A percentile compares a stretch with the other conserved stretches of the same genome.
Conservation (phyloP, 768 basidiomycete genomes). For the Suillus cothurnatus region DNA sequence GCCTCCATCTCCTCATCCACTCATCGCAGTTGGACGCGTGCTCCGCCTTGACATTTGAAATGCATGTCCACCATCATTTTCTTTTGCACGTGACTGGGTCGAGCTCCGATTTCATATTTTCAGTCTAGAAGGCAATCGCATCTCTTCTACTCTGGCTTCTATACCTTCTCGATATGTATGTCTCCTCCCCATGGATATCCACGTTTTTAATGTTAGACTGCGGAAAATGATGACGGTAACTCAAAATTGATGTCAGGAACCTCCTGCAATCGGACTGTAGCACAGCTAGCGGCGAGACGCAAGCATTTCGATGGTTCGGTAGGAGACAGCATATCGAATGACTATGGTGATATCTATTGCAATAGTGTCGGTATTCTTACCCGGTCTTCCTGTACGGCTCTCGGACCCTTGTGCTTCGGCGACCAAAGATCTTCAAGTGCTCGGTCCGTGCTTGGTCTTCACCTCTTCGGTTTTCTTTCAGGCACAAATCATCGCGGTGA, state of each 20-base stretch:
- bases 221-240: neutral
- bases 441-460: neutral
- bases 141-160: conserved; percentile 1
- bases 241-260: neutral
- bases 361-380: conserved; percentile 3
- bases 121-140: conserved; percentile 1
- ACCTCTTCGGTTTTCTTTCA: neutral
- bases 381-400: conserved; percentile 3
- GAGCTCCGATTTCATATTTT: conserved; percentile 2
- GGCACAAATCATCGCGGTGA: neutral
- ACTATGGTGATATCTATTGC: neutral
- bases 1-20: neutral
- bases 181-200: neutral
- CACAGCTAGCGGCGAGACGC: neutral
- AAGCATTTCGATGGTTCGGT: neutral
- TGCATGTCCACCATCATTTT: neutral
- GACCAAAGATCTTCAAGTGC: neutral
- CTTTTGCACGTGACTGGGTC: neutral
- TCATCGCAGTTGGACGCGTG: neutral
- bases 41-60: neutral
- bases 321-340: neutral
- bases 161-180: neutral
- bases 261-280: neutral
- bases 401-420: conserved; percentile 5
- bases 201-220: neutral